Base-by-base conservation (phyloP, 2,329 filamentous ascomycete species). In the Pestalotiopsis fici region DNA sequence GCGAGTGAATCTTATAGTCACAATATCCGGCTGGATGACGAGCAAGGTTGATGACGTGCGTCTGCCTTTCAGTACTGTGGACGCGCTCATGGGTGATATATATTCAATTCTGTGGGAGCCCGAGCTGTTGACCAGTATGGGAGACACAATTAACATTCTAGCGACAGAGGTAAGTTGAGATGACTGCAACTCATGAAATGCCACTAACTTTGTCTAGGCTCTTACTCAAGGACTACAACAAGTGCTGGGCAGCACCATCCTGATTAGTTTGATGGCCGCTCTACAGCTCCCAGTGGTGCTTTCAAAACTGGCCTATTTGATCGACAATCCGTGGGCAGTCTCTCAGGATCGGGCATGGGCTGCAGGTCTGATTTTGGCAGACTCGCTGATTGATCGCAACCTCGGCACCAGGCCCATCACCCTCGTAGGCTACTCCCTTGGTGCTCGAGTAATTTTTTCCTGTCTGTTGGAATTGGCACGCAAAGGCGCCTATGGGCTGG, bases 301-400 rank as follows among this genome's bases (percentile, higher is more conserved):
- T 57, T 95, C 95, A 0, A 99, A 99, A 78, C 87, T 99, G 11
- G 90, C 95, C 0, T 99, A 99, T 76, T 86, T 99, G 23, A 98
- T 99, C 71, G 96, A 99, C 79, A 99, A 99, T 76, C 96, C 96
- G 0, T 99, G 96, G 96, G 94, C 92, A 28, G 95, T 98, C n/a
- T 98, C 96, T 1, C 87, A 97, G 62, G 94, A 96, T 74, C 90
- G 96, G 73, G 96, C 96, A 35, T 95, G 92, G 74, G 87, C 93
- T 66, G 93, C 95, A 7, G 96, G 96, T 3, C 87, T 97, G 59
- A 97, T 99, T 77, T 86, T 99, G 65, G 96, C 96, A 1, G 96
- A 99, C 79, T 98, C 95, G 0, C 84, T 99, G 39, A 93, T 97
- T 69, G 94, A 97, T 73, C 90, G 94, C 61, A 98, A 97, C 76